Evolutionary conservation across 495 filamentous ascomycete genomes (phyloP), one percentile per base, ranked within the genome.

Genomic region (Xanthoparmelia taractica): DNA sequence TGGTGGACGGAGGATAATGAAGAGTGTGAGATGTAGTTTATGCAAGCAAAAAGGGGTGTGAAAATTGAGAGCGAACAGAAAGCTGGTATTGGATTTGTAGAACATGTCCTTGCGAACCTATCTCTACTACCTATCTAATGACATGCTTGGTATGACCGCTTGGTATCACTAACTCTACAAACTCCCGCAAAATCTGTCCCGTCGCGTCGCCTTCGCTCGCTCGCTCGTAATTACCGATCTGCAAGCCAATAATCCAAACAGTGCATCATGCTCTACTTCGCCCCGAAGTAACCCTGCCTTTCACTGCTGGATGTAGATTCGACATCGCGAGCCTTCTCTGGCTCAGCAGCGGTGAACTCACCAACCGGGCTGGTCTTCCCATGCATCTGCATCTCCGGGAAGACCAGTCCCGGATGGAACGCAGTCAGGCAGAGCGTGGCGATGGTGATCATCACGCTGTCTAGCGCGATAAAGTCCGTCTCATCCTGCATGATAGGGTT

Each of bases 401-500:
- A 77, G 71, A 73, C 77, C 36, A 78, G 68, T 13, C 75, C 80
- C 0, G 82, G 82, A 58, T 83, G 79, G 69, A 78, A 78, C 25
- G 77, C 60, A 0, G 79, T 84, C 13, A 82, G 72, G 29, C 73
- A 59, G 4, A 80, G 58, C 4, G 73, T 70, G 11, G 77, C 76
- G n/a, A 84, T 63, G 10, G 72, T 73, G 54, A 81, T 74, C 81
- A 84, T 83, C 8, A 65, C 64, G 68, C 79, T 74, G 70, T 90
- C 86, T 45, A 90, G 73, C 17, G 82, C 78, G 29, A 87, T 79
- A 65, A 89, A 89, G 37, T 82, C 80, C 33, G 77, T 69, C 74
- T 89, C 80, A 62, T 85, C 80, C 67, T 82, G 84, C 85, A 88
- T 89, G 65, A 87, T 78, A 0, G 77, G 68, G 70, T 83, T 86